These are phyloP conservation scores for Agaricus blazei DNA, from an alignment of 768 basidiomycete genomes.

Conservation along the genomic window DNA sequence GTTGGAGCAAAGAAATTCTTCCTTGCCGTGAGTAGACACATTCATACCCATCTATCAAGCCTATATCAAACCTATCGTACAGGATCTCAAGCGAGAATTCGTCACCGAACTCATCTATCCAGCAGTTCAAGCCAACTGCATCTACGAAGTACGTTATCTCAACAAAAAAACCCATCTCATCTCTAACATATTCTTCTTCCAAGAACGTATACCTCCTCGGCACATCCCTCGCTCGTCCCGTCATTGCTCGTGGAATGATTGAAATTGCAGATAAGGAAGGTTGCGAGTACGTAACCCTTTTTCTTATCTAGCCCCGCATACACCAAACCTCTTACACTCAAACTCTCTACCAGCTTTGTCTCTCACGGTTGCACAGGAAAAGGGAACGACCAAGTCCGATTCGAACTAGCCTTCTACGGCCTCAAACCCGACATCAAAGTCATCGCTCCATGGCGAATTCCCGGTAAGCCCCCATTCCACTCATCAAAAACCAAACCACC, in stretches of 20 bases:
- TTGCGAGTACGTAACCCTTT: slow-evolving; percentile 73
- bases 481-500: too few relatives aligned
- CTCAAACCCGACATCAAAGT: slow-evolving; percentile 99
- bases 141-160: slow-evolving; percentile 77
- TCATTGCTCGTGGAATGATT: slow-evolving; percentile 99
- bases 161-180: background rate
- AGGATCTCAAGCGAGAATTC: slow-evolving; percentile 95
- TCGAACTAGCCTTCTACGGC: slow-evolving; percentile 98
- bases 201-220: slow-evolving; percentile 96
- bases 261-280: slow-evolving; percentile 83
- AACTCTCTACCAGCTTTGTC: slow-evolving; percentile 59
- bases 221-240: slow-evolving; percentile 95
- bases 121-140: slow-evolving; percentile 96
- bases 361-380: slow-evolving; percentile 99
- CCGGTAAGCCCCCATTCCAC: slow-evolving; percentile 45
- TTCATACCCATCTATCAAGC: background rate
- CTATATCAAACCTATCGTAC: background rate
- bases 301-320: background rate
- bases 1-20: slow-evolving; percentile 98
- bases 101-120: slow-evolving; percentile 96
- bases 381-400: slow-evolving; percentile 99
- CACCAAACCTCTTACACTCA: background rate
- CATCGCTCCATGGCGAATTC: slow-evolving; percentile 96
- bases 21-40: slow-evolving; percentile 52
- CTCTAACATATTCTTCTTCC: background rate